Evolutionary conservation across 1,284 basidiomycete genomes (phyloP).

Genomic region (Mycosarcoma mackinlayi): DNA sequence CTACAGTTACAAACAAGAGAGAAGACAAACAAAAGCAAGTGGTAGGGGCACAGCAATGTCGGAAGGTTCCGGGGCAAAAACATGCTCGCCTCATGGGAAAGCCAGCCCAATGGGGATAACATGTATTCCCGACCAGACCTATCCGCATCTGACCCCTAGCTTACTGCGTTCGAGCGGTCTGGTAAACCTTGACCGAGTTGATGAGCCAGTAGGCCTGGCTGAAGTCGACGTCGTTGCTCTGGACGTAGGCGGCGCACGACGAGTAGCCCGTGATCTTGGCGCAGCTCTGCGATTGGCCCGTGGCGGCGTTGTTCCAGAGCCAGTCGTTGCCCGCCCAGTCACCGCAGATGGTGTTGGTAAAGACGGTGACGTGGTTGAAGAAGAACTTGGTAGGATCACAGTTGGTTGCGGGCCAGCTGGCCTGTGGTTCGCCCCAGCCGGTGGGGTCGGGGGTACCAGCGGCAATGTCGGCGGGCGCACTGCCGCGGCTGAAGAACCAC

Average conservation of each 20-base stretch:
- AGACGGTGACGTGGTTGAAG: constrained; percentile 51
- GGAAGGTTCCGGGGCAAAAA: constrained; percentile 25
- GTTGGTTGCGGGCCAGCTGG: constrained; percentile 70
- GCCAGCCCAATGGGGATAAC: too few relatives aligned
- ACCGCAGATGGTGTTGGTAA: constrained; percentile 54
- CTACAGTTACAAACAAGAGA: constrained; percentile 1
- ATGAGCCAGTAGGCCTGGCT: constrained; percentile 53
- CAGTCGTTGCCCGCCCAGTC: constrained; percentile 41
- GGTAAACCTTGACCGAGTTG: constrained; percentile 54
- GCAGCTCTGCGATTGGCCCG: constrained; percentile 45
- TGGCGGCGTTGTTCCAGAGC: constrained; percentile 40
- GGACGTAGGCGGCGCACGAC: constrained; percentile 42
- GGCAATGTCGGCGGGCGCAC: constrained; percentile 70
- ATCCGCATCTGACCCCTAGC: too few relatives aligned
- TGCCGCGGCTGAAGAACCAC: constrained; percentile 73
- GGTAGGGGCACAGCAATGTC: constrained; percentile 3
- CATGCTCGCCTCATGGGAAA: too few relatives aligned
- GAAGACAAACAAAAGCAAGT: constrained; percentile 5
- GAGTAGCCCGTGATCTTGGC: constrained; percentile 40
- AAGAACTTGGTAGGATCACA: constrained; percentile 72
- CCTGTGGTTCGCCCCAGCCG: constrained; percentile 72
- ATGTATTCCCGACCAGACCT: constrained; percentile 25
- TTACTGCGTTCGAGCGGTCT: constrained; percentile 33
- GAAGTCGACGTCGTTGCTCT: constrained; percentile 36
- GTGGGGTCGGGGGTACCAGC: constrained; percentile 66